phyloP scores from a whole-genome alignment of 805 yeast genomes.

The Saccharomyces cerevisiae region DNA sequence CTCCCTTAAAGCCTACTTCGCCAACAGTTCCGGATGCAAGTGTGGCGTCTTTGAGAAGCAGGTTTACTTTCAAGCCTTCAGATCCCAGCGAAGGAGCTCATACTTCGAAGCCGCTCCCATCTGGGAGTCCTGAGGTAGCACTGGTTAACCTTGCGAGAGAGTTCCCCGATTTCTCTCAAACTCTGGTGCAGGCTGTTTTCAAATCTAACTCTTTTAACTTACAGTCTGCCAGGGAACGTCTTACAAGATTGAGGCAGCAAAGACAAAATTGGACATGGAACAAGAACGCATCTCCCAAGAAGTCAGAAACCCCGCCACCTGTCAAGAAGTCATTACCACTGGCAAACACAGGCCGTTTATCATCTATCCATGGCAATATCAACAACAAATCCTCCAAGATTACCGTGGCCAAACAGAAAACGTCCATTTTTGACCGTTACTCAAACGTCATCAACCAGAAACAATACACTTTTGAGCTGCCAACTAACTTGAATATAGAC shows the following conservation, averaged over 20 bases:
- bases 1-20: constrained; percentile 18
- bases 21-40: constrained; percentile 5
- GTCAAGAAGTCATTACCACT: not conserved
- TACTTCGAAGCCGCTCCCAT: constrained; percentile 5
- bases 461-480: not conserved
- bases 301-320: constrained; percentile 1
- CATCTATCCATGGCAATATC: constrained; percentile 8
- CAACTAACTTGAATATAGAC: not conserved
- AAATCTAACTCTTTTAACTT: constrained; percentile 32
- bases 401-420: constrained; percentile 29
- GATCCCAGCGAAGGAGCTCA: not conserved
- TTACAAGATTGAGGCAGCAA: constrained; percentile 24
- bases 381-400: constrained; percentile 30
- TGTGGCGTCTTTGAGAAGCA: constrained; percentile 9
- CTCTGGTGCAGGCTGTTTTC: constrained; percentile 33
- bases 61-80: constrained; percentile 4
- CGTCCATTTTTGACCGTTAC: constrained; percentile 32
- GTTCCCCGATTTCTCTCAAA: constrained; percentile 29
- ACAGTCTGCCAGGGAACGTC: constrained; percentile 28
- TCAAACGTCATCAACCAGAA: constrained; percentile 24
- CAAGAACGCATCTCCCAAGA: not conserved
- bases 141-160: constrained; percentile 16
- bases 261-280: constrained; percentile 19
- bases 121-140: constrained; percentile 8
- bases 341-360: constrained; percentile 3